Conservation (phyloP, 495 filamentous ascomycete genomes). For the Lindgomyces ingoldianus region DNA sequence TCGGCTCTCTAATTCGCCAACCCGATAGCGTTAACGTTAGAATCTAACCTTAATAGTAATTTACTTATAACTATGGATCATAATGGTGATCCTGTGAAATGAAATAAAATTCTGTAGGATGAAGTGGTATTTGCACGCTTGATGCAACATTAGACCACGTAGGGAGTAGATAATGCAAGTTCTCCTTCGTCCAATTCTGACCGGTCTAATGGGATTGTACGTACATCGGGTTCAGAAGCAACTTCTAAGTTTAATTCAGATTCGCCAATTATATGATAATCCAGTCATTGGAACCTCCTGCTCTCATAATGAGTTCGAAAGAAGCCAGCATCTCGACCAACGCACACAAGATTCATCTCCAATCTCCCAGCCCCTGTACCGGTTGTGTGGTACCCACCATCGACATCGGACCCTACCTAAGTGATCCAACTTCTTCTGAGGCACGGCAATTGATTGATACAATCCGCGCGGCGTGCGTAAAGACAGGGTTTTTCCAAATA, state of each 20-base stretch:
- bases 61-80: no score
- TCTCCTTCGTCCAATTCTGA: neutral
- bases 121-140: neutral
- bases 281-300: neutral
- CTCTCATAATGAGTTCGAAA: neutral
- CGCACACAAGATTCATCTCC: no score
- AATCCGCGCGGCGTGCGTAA: slow-evolving; percentile 40
- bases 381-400: slow-evolving; percentile 16
- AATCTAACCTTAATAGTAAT: no score
- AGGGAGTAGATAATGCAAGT: neutral
- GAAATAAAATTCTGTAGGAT: neutral
- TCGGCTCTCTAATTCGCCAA: neutral
- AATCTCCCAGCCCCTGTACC: no score
- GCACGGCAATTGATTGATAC: slow-evolving; percentile 30
- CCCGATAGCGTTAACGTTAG: no score
- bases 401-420: slow-evolving; percentile 24
- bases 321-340: neutral
- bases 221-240: no score
- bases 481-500: slow-evolving; percentile 46
- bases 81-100: neutral
- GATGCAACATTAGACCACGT: neutral
- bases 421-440: slow-evolving; percentile 8
- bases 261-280: neutral
- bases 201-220: no score
- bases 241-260: no score